Evolutionary conservation across 148 eudicot species (phyloP).

Genomic region (Persicaria maculosa): DNA sequence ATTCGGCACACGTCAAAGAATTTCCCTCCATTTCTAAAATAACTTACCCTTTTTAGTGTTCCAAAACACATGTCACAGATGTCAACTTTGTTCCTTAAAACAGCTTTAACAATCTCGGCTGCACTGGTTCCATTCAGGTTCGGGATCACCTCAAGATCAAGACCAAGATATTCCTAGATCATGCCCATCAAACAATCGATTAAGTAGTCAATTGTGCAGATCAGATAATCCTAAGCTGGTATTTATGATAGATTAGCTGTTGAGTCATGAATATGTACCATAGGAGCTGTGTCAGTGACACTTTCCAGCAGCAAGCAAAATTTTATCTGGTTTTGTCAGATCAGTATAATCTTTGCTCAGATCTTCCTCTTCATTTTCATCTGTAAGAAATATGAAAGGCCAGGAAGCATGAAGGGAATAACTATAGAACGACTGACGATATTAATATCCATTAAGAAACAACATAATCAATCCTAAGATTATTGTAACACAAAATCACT

Average conservation of each 20-base stretch:
- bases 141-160: conserved; percentile 45
- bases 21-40: neutral
- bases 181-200: conserved; percentile 8
- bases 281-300: conserved; percentile 57
- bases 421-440: neutral
- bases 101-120: conserved; percentile 67
- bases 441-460: neutral
- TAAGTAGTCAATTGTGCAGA: neutral
- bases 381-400: neutral
- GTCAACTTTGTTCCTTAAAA: conserved; percentile 46
- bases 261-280: conserved; percentile 48
- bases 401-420: neutral
- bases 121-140: conserved; percentile 75
- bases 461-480: neutral
- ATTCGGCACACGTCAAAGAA: neutral
- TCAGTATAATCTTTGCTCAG: conserved; percentile 76
- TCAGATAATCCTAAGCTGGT: neutral
- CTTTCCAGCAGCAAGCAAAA: conserved; percentile 74
- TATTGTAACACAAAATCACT: neutral
- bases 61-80: too few species aligned
- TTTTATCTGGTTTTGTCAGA: conserved; percentile 70
- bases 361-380: conserved; percentile 58
- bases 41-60: too few species aligned
- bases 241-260: conserved; percentile 11
- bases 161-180: conserved; percentile 67